Conservation (phyloP, 371 early-diverging fungal species). For the Parasitella parasitica region DNA sequence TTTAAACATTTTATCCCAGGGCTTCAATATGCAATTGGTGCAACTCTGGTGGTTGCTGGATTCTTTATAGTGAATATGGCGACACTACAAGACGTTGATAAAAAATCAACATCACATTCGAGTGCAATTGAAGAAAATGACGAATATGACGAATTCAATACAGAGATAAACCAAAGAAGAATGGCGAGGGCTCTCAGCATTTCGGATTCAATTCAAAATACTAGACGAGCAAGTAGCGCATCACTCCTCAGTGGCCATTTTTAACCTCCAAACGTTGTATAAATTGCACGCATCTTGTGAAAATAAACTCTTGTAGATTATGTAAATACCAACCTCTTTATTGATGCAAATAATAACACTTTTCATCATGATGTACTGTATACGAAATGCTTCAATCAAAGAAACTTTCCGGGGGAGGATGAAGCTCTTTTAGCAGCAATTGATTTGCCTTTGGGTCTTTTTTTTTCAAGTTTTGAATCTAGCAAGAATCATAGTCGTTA, state of each 20-base stretch:
- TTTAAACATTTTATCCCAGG: constrained; percentile 62
- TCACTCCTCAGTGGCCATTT: constrained; percentile 3
- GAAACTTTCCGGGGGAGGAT: no score
- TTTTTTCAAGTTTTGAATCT: no score
- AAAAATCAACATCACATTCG: neutral
- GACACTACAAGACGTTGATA: constrained; percentile 39
- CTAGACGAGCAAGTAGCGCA: constrained; percentile 3
- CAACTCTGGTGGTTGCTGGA: constrained; percentile 63
- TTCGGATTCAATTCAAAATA: neutral
- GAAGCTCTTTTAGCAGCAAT: no score
- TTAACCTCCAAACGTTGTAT: neutral
- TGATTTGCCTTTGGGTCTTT: no score
- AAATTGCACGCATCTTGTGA: neutral
- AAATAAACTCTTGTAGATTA: neutral
- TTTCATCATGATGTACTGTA: no score
- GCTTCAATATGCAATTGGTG: constrained; percentile 66
- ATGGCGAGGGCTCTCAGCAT: constrained; percentile 8
- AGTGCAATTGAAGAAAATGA: neutral
- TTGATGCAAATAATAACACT: no score
- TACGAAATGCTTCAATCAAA: no score
- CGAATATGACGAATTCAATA: neutral
- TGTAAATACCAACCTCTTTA: neutral
- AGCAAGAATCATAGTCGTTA: no score
- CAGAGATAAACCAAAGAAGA: neutral
- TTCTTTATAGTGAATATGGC: constrained; percentile 67